Percentiles rank a stretch among this genome's conserved stretches.
Evolutionary conservation across 371 early-diverging fungal genomes (phyloP).

Genomic region (Apophysomyces ossiformis): DNA sequence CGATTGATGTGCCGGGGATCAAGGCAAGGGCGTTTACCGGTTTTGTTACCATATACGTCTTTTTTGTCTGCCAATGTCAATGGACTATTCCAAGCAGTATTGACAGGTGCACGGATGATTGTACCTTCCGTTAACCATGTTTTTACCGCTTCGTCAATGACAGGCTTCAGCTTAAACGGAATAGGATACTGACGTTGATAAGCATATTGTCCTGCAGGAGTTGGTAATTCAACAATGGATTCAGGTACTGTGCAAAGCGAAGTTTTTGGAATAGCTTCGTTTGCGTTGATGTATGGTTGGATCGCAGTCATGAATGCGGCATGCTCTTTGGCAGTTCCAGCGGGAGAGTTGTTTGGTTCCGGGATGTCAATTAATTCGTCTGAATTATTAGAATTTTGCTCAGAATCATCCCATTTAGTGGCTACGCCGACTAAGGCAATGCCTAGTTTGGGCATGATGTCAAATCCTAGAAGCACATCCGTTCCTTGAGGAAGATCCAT

Average conservation of each 20-base stretch:
- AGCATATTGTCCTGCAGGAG: background rate
- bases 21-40: no score
- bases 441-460: constrained; percentile 16
- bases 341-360: constrained; percentile 24
- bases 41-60: constrained; percentile 14
- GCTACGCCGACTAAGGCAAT: constrained; percentile 19
- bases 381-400: background rate
- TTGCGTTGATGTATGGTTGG: constrained; percentile 12
- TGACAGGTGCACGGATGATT: constrained; percentile 5
- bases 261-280: constrained; percentile 13
- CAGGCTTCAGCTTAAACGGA: background rate
- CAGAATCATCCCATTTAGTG: background rate
- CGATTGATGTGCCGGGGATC: no score
- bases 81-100: constrained; percentile 25
- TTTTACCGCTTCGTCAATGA: constrained; percentile 6
- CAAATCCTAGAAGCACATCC: constrained; percentile 9
- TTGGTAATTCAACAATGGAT: constrained; percentile 12
- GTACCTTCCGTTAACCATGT: constrained; percentile 10
- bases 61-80: constrained; percentile 30
- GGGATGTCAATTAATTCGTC: constrained; percentile 11
- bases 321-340: constrained; percentile 19
- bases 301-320: constrained; percentile 10
- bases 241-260: constrained; percentile 23
- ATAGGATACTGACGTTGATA: constrained; percentile 21
- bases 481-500: constrained; percentile 11